These are phyloP conservation scores for Arachis stenosperma DNA, from an alignment of 306 rosid species.

Conservation along the genomic window DNA sequence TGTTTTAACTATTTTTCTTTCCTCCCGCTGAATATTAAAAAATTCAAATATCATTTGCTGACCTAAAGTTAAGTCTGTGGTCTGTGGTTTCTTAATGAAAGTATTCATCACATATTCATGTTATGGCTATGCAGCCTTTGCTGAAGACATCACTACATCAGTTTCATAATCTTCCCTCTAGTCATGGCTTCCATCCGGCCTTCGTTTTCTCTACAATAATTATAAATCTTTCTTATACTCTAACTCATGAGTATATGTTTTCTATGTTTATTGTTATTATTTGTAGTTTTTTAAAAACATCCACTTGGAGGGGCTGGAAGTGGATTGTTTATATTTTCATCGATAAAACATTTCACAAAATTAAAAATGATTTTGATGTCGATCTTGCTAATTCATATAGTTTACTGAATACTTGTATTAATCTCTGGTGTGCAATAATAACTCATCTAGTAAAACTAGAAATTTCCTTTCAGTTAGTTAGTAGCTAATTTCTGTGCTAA, in stretches of 20 bases:
- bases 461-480: neutral
- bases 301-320: neutral
- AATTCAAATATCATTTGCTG: conserved; percentile 5
- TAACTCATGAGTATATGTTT: too few species aligned
- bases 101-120: neutral
- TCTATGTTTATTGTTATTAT: neutral
- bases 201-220: too few species aligned
- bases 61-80: neutral
- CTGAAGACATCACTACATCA: conserved; percentile 1
- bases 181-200: neutral
- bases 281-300: neutral
- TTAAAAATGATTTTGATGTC: neutral
- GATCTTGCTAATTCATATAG: conserved; percentile 1
- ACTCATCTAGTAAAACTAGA: neutral
- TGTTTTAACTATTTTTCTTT: neutral
- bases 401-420: conserved; percentile 15
- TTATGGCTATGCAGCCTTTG: neutral
- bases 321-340: neutral
- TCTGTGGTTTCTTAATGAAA: neutral
- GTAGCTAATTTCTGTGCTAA: neutral
- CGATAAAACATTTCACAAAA: neutral
- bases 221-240: too few species aligned
- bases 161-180: neutral
- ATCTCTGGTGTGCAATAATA: neutral
- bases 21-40: neutral